A percentile compares a stretch with the other conserved stretches of the same genome.
phyloP scores from a whole-genome alignment of 257 asterid species.

The Cruciata laevipes region DNA sequence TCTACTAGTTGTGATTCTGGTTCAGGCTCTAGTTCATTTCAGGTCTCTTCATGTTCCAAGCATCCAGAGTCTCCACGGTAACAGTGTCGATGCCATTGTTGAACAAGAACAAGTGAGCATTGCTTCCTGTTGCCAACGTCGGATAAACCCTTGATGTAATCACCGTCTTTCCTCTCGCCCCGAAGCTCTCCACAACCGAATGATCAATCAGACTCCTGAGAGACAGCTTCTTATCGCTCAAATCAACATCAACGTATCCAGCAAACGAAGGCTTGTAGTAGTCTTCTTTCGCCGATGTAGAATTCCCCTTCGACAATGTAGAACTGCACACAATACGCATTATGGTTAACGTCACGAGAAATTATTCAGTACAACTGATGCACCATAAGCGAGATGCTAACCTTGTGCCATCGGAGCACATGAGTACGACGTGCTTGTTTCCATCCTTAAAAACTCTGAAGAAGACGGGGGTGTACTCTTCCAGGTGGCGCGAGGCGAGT shows the following conservation, averaged over 20 bases:
- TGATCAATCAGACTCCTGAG: conserved; percentile 62
- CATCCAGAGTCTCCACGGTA: conserved; percentile 25
- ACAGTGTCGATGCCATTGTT: conserved; percentile 38
- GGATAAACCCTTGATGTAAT: conserved; percentile 48
- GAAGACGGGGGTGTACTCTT: conserved; percentile 69
- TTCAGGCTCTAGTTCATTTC: conserved; percentile 26
- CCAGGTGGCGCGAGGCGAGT: conserved; percentile 49
- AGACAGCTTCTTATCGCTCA: conserved; percentile 48
- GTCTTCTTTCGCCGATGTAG: conserved; percentile 21
- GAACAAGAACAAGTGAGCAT: conserved; percentile 31
- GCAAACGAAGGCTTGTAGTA: conserved; percentile 58
- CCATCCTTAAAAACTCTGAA: conserved; percentile 53
- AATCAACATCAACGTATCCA: conserved; percentile 57
- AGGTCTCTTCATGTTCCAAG: conserved; percentile 39
- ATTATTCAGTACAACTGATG: no score
- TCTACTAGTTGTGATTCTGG: conserved; percentile 1
- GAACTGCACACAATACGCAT: conserved; percentile 24
- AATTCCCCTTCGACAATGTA: conserved; percentile 14
- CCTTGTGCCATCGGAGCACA: conserved; percentile 72
- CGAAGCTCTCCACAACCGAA: conserved; percentile 49
- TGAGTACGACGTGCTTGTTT: conserved; percentile 38
- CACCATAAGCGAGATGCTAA: conserved; percentile 5
- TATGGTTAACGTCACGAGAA: neutral
- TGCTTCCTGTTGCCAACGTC: conserved; percentile 21
- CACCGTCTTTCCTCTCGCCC: conserved; percentile 33